Conservation (phyloP, 345 rosid genomes). For the Eucalyptus curtisii region DNA sequence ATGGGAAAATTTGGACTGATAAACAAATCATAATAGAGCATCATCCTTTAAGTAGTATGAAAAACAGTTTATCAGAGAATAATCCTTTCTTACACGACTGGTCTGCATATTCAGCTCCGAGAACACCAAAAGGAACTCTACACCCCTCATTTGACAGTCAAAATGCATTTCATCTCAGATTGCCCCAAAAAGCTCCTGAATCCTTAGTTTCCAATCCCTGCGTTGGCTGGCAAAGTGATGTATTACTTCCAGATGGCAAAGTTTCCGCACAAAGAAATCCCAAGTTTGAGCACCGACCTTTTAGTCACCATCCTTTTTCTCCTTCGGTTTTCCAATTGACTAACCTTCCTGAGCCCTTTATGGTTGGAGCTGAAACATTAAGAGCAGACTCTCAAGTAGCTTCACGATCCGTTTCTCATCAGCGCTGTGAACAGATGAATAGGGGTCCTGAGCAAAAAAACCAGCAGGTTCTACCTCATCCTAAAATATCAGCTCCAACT, state of each 20-base stretch:
- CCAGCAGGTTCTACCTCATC: constrained; percentile 10
- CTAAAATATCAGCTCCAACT: constrained; percentile 10
- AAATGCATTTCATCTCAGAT: neutral
- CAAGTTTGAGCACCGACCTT: neutral
- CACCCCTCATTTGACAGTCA: constrained; percentile 2
- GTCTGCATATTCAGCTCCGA: constrained; percentile 6
- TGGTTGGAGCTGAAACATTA: neutral
- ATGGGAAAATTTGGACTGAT: constrained; percentile 24
- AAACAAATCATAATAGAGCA: constrained; percentile 29
- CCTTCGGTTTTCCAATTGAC: constrained; percentile 1
- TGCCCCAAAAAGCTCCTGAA: neutral
- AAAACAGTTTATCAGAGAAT: neutral
- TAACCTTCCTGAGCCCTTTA: constrained; percentile 13
- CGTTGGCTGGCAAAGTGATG: constrained; percentile 10
- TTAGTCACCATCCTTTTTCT: neutral
- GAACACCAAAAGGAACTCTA: constrained; percentile 6
- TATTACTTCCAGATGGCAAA: constrained; percentile 4
- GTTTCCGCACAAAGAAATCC: constrained; percentile 1
- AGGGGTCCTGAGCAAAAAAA: constrained; percentile 6
- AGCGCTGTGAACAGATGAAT: neutral
- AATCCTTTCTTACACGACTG: constrained; percentile 10
- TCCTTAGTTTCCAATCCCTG: constrained; percentile 17
- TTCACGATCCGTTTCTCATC: neutral
- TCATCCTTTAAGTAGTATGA: neutral
- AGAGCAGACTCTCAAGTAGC: constrained; percentile 2